A percentile compares a stretch with the other conserved stretches of the same genome.
These are phyloP conservation scores for Elsinoe fawcettii DNA, from an alignment of 2,329 filamentous ascomycete species.

Conservation along the genomic window DNA sequence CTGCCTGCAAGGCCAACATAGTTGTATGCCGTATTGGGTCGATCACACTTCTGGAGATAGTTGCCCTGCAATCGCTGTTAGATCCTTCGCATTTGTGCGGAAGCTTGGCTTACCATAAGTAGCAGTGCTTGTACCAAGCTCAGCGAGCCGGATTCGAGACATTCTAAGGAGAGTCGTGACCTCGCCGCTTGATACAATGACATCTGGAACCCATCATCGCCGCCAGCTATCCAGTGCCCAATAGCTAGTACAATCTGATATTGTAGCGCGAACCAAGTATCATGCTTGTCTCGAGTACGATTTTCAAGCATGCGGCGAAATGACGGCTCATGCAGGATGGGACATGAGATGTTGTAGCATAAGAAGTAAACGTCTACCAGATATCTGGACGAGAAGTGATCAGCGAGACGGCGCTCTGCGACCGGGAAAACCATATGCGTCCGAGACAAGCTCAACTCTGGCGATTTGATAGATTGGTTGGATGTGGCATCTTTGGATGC, in stretches of 20 bases:
- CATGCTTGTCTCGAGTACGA: slow-evolving; percentile 31
- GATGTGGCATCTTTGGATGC: background rate
- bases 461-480: background rate
- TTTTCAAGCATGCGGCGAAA: slow-evolving; percentile 41
- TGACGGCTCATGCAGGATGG: slow-evolving; percentile 41
- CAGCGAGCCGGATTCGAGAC: slow-evolving; percentile 44
- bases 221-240: slow-evolving; percentile 38
- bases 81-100: background rate
- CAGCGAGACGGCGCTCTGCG: slow-evolving; percentile 22
- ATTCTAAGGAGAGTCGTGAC: slow-evolving; percentile 38
- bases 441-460: background rate
- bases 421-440: slow-evolving; percentile 18
- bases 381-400: slow-evolving; percentile 23
- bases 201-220: slow-evolving; percentile 30
- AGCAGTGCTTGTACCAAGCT: slow-evolving; percentile 42
- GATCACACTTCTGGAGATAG: slow-evolving; percentile 44
- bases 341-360: slow-evolving; percentile 41
- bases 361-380: slow-evolving; percentile 41
- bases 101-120: slow-evolving; percentile 34
- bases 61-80: slow-evolving; percentile 20
- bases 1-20: slow-evolving; percentile 42
- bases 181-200: slow-evolving; percentile 42
- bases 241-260: slow-evolving; percentile 41
- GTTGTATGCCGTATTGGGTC: slow-evolving; percentile 45
- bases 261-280: slow-evolving; percentile 37